Percentiles rank a stretch among this genome's conserved stretches.
Conservation (phyloP, 1,139 yeast genomes). For the Saccharomyces hybrid region DNA sequence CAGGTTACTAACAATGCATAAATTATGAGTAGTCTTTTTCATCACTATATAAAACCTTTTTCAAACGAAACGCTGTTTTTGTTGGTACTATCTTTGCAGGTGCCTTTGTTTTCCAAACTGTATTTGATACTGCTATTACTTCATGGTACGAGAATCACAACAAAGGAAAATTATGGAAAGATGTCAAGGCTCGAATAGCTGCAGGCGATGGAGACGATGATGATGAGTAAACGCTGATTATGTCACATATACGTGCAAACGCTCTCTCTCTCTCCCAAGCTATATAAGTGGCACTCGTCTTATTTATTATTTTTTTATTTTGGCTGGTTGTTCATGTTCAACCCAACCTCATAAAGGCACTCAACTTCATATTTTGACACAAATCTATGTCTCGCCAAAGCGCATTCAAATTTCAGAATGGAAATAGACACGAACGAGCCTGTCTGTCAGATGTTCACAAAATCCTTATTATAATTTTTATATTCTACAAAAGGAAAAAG, state of each 20-base stretch:
- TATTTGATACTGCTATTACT: slow-evolving; percentile 74
- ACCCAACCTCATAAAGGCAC: background rate
- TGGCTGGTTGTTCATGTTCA: background rate
- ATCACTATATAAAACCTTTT: slow-evolving; percentile 57
- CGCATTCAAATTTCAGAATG: background rate
- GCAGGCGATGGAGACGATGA: slow-evolving; percentile 56
- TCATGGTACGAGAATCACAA: slow-evolving; percentile 81
- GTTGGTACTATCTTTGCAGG: slow-evolving; percentile 80
- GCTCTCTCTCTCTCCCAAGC: background rate
- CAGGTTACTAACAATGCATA: slow-evolving; percentile 7
- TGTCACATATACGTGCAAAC: too few relatives aligned
- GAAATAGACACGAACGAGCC: background rate
- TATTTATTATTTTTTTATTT: background rate
- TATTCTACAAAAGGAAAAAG: background rate
- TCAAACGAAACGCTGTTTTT: slow-evolving; percentile 89
- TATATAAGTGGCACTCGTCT: background rate
- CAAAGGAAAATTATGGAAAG: slow-evolving; percentile 96
- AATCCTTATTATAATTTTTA: background rate
- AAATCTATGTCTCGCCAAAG: background rate
- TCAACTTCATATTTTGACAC: background rate
- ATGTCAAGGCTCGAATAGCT: slow-evolving; percentile 64
- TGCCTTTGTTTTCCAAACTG: slow-evolving; percentile 85
- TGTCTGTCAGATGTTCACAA: background rate
- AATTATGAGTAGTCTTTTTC: slow-evolving; percentile 36
- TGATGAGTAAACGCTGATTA: slow-evolving; percentile 2